These are phyloP conservation scores for Blepharisma stoltei DNA, from an alignment of 73 alveolate species.

Conservation along the genomic window DNA sequence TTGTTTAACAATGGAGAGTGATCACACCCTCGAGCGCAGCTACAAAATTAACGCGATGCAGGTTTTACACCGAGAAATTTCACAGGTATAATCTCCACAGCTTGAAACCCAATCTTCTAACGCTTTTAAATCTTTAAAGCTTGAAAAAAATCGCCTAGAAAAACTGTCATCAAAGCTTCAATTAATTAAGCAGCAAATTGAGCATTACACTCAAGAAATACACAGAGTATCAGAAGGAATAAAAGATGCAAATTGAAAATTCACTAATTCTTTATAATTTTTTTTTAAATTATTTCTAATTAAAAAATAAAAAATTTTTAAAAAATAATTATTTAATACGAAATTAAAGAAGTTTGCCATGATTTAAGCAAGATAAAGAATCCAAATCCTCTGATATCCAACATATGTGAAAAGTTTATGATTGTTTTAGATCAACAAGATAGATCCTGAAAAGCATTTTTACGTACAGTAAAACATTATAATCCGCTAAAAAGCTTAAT, in stretches of 20 bases:
- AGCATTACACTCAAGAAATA: not conserved
- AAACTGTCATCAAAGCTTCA: conserved; percentile 9
- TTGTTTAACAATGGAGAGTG: too few relatives aligned
- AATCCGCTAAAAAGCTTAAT: too few relatives aligned
- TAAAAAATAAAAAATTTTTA: not conserved
- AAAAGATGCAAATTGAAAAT: not conserved
- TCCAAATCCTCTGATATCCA: not conserved
- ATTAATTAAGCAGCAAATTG: not conserved
- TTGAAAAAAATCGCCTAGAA: conserved; percentile 16
- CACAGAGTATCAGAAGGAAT: not conserved
- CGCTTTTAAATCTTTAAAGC: not conserved
- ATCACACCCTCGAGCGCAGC: too few relatives aligned
- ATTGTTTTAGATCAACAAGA: not conserved
- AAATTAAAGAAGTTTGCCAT: not conserved
- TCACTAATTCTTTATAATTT: not conserved
- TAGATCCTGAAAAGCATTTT: not conserved
- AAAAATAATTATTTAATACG: not conserved
- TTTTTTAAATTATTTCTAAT: not conserved
- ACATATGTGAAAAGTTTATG: not conserved
- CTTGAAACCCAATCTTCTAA: too few relatives aligned
- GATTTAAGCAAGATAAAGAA: not conserved
- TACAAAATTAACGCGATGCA: too few relatives aligned
- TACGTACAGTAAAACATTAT: too few relatives aligned
- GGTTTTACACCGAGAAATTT: too few relatives aligned
- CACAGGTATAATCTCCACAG: too few relatives aligned